These are phyloP conservation scores for Rhizopus arrhizus DNA, from an alignment of 371 early-diverging fungal genomes.

Conservation along the genomic window DNA sequence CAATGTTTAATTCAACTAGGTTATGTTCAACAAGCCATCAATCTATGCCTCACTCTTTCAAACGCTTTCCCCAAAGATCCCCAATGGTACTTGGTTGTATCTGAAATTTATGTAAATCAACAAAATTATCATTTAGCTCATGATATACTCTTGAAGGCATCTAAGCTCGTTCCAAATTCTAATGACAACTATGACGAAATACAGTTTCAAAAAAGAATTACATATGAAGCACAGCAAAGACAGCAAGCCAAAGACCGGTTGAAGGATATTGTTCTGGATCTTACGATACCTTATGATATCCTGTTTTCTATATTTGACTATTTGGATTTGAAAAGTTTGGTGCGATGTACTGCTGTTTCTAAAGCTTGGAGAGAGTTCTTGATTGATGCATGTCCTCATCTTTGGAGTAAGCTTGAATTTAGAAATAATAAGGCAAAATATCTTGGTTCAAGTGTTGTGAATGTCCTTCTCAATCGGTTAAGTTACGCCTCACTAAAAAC, in stretches of 20 bases:
- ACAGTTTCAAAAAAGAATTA: slow-evolving; percentile 11
- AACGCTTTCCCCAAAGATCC: neutral
- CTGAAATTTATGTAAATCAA: slow-evolving; percentile 20
- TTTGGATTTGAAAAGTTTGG: slow-evolving; percentile 25
- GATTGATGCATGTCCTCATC: slow-evolving; percentile 3
- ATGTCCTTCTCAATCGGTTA: slow-evolving; percentile 24
- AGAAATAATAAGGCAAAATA: slow-evolving; percentile 1
- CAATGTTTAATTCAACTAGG: slow-evolving; percentile 18
- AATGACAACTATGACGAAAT: slow-evolving; percentile 6
- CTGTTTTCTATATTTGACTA: slow-evolving; percentile 18
- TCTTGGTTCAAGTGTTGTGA: slow-evolving; percentile 4
- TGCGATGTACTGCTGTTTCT: slow-evolving; percentile 28
- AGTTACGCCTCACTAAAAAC: slow-evolving; percentile 21
- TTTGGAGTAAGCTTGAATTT: slow-evolving; percentile 36
- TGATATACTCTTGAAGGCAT: slow-evolving; percentile 15
- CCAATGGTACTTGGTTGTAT: slow-evolving; percentile 23
- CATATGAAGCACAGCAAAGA: slow-evolving; percentile 10
- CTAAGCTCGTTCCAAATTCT: neutral
- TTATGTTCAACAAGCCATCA: slow-evolving; percentile 19
- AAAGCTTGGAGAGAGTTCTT: slow-evolving; percentile 27
- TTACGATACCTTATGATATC: slow-evolving; percentile 29
- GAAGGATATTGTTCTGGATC: slow-evolving; percentile 22
- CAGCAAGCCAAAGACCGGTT: neutral
- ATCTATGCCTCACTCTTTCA: slow-evolving; percentile 1
- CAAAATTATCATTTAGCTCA: slow-evolving; percentile 14